phyloP scores from a whole-genome alignment of 1,284 basidiomycete genomes.

The Earliella scabrosa region DNA sequence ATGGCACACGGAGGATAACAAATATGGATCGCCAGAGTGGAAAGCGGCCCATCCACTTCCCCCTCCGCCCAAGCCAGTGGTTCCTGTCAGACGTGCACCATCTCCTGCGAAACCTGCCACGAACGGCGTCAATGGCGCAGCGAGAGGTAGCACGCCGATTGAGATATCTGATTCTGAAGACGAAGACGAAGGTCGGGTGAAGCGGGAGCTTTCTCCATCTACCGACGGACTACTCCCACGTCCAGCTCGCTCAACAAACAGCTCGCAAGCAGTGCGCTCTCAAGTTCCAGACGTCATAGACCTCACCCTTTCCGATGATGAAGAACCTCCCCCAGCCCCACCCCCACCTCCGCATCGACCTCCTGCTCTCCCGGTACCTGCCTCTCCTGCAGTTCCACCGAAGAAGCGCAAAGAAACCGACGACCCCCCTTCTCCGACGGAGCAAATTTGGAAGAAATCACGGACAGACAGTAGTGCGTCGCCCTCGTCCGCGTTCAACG shows the following conservation, averaged over 20 bases:
- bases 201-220: conserved; percentile 71
- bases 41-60: conserved; percentile 50
- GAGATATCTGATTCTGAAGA: conserved; percentile 83
- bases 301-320: conserved; percentile 76
- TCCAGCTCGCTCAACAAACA: conserved; percentile 33
- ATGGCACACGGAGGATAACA: conserved; percentile 93
- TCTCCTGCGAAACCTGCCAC: conserved; percentile 27
- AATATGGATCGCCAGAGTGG: conserved; percentile 79
- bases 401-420: conserved; percentile 62
- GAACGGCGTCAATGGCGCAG: conserved; percentile 38
- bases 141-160: conserved; percentile 49
- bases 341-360: too few relatives aligned
- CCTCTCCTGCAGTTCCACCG: conserved; percentile 3
- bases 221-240: conserved; percentile 45
- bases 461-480: conserved; percentile 45
- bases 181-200: conserved; percentile 73
- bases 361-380: conserved; percentile 16
- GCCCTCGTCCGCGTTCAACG: conserved; percentile 16
- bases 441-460: conserved; percentile 76
- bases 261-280: conserved; percentile 27
- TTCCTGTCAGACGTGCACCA: conserved; percentile 31
- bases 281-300: conserved; percentile 67
- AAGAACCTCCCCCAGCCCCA: conserved; percentile 30
- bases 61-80: conserved; percentile 37
- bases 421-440: conserved; percentile 54